phyloP scores from a whole-genome alignment of 306 rosid species.

The Ceratonia siliqua region DNA sequence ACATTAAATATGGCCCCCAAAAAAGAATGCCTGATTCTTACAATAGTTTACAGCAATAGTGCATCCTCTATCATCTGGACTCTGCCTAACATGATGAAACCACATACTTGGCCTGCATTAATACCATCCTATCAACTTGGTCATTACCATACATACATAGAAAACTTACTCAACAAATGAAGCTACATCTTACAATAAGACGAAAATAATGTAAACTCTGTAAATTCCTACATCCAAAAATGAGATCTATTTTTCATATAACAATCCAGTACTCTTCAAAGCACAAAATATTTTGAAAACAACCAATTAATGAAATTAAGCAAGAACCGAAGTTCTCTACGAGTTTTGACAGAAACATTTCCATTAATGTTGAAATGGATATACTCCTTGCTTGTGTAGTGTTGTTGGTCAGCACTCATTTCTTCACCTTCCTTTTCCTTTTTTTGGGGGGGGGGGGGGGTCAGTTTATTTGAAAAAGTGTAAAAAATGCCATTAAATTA shows the following conservation, averaged over 20 bases:
- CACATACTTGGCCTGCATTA: conserved; percentile 83
- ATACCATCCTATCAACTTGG: conserved; percentile 16
- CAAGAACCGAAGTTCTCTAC: too few relatives aligned
- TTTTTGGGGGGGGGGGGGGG: too few relatives aligned
- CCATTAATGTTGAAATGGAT: too few relatives aligned
- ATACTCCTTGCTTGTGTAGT: not conserved
- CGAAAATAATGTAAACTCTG: not conserved
- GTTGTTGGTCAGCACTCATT: not conserved
- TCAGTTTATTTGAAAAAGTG: too few relatives aligned
- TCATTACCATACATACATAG: conserved; percentile 6
- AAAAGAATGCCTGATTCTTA: conserved; percentile 37
- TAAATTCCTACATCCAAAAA: not conserved
- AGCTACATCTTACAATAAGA: not conserved
- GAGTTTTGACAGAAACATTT: too few relatives aligned
- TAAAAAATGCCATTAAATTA: not conserved
- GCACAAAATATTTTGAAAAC: too few relatives aligned
- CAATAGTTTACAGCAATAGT: conserved; percentile 74
- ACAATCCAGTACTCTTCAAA: not conserved
- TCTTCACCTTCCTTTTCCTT: not conserved
- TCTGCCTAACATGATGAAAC: conserved; percentile 84
- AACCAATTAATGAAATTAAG: too few relatives aligned
- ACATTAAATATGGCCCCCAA: not conserved
- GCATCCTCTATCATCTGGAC: conserved; percentile 52
- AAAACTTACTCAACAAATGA: not conserved
- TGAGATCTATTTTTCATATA: not conserved